Evolutionary conservation across 495 filamentous ascomycete genomes (phyloP), one percentile per base, ranked within the genome.

Genomic region (Neurospora discreta): DNA sequence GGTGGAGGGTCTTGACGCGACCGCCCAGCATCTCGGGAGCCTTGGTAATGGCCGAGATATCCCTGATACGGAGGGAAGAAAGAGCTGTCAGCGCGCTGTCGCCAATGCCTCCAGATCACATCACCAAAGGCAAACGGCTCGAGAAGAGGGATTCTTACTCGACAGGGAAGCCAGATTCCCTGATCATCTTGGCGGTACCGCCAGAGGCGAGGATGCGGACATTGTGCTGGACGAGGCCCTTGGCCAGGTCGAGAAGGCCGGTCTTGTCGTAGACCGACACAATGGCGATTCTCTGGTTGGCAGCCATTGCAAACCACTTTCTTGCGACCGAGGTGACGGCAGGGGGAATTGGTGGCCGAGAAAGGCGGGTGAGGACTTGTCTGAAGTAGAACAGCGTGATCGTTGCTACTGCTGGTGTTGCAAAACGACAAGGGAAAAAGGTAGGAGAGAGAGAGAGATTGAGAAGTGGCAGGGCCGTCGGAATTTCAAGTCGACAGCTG

Each of bases 231-330:
- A 91, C 89, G 43, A 99, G 88, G 75, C 95, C 95, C 81, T 98
- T 98, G 73, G 95, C 95, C 70, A 99, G 87, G 82, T 99, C 95
- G 60, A 99, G 84, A 71, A 99, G 87, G 69, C 95, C 95, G 70
- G 94, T 97, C 90, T 99, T 99, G 85, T 99, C 92, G 79, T 94
- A 98, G 85, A 98, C 96, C 75, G 94, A 97, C 78, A 99, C 87
- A 77, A 99, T 98, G 52, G 95, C 95, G 90, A 84, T 86, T 72
- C 80, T 78, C 76, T 82, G 82, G 36, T 75, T 72, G 58, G 73
- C 52, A 70, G 75, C 75, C 81, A 84, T 84, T 43, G 74, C 77
- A 78, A 75, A 72, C 39, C 39, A 72, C 39, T 30, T 71, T 42
- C 69, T 75, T 65, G 52, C 30, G 52, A 65, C 52, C 52, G 52